phyloP scores from a whole-genome alignment of 2,329 filamentous ascomycete species.

The Rasamsonia emersonii region DNA sequence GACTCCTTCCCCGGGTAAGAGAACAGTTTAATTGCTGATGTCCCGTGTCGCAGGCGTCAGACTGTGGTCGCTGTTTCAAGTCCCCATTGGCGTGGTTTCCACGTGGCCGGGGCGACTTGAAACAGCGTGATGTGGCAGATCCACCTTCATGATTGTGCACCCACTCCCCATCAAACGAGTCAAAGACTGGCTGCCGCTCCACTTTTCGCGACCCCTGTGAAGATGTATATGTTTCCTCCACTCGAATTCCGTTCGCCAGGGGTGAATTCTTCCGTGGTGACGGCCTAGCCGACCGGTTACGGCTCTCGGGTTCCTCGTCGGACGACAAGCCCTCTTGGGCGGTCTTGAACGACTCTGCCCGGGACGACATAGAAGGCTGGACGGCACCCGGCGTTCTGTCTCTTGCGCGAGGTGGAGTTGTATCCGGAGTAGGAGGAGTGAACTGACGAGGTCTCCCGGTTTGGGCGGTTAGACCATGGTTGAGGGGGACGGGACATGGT shows the following conservation, averaged over 20 bases:
- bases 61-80: too few relatives aligned
- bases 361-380: slow-evolving; percentile 48
- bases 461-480: slow-evolving; percentile 15
- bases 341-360: slow-evolving; percentile 63
- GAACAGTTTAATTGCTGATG: slow-evolving; percentile 14
- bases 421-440: slow-evolving; percentile 66
- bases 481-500: slow-evolving; percentile 17
- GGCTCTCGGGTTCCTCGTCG: slow-evolving; percentile 47
- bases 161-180: slow-evolving; percentile 54
- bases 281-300: slow-evolving; percentile 15
- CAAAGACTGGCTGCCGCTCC: slow-evolving; percentile 37
- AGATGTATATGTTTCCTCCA: too few relatives aligned
- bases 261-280: slow-evolving; percentile 10
- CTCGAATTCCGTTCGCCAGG: slow-evolving; percentile 30
- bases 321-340: slow-evolving; percentile 57
- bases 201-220: too few relatives aligned
- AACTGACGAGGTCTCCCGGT: slow-evolving; percentile 56
- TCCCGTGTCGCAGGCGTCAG: slow-evolving; percentile 9
- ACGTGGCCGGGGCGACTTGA: slow-evolving; percentile 4
- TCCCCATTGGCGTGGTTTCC: too few relatives aligned
- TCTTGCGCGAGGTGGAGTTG: slow-evolving; percentile 56
- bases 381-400: slow-evolving; percentile 33
- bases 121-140: slow-evolving; percentile 2
- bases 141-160: slow-evolving; percentile 25
- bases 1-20: slow-evolving; percentile 19